A percentile compares a stretch with the other conserved stretches of the same genome.
These are phyloP conservation scores for Entomortierella lignicola DNA, from an alignment of 192 early-diverging fungal species.

Conservation along the genomic window DNA sequence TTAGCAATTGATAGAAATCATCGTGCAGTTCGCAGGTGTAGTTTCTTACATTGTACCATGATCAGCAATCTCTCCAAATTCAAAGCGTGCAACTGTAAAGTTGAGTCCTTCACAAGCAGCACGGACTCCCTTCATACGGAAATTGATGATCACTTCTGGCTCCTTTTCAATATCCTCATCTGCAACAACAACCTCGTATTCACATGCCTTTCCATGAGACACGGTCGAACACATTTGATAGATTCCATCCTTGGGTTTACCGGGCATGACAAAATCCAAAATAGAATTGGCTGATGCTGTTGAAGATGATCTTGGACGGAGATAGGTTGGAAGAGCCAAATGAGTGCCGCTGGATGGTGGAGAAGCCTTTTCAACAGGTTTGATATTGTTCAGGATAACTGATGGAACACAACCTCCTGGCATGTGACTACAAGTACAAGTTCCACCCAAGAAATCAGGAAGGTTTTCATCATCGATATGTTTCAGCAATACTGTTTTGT, in stretches of 20 bases:
- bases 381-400: slow-evolving; percentile 54
- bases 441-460: slow-evolving; percentile 77
- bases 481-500: slow-evolving; percentile 64
- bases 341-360: slow-evolving; percentile 9
- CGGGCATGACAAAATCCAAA: slow-evolving; percentile 50
- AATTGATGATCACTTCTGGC: slow-evolving; percentile 49
- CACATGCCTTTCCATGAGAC: slow-evolving; percentile 39
- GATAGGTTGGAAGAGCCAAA: slow-evolving; percentile 37
- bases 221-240: slow-evolving; percentile 49
- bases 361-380: slow-evolving; percentile 29
- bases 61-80: slow-evolving; percentile 50
- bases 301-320: slow-evolving; percentile 49
- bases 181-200: slow-evolving; percentile 50
- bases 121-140: slow-evolving; percentile 45
- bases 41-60: slow-evolving; percentile 39
- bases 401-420: slow-evolving; percentile 65
- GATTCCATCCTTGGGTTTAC: slow-evolving; percentile 45
- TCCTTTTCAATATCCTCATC: slow-evolving; percentile 46
- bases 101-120: slow-evolving; percentile 47
- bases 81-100: slow-evolving; percentile 46
- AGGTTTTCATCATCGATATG: slow-evolving; percentile 76
- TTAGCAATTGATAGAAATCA: neutral
- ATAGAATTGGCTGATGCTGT: slow-evolving; percentile 46
- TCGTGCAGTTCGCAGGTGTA: too few species aligned
- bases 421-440: slow-evolving; percentile 79